A percentile compares a stretch with the other conserved stretches of the same genome.
Evolutionary conservation across 805 yeast genomes (phyloP).

Genomic region (Scheffersomyces coipomensis): DNA sequence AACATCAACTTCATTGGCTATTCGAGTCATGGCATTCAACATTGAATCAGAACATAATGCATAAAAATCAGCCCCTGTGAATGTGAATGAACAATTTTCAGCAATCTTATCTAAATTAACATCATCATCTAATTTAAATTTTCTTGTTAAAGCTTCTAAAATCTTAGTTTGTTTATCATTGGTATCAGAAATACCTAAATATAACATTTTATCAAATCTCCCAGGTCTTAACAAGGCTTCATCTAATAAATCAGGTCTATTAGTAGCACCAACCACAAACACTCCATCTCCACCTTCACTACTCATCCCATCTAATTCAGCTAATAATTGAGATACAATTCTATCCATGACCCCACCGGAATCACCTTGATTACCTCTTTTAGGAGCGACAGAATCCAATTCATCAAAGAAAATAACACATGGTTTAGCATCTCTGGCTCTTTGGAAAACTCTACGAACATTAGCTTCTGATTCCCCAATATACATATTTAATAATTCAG

Average conservation of each 20-base stretch:
- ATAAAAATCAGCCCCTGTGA: constrained; percentile 97
- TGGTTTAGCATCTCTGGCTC: constrained; percentile 94
- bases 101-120: constrained; percentile 65
- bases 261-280: constrained; percentile 98
- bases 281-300: constrained; percentile 74
- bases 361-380: constrained; percentile 97
- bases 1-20: constrained; percentile 71
- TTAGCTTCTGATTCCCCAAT: constrained; percentile 98
- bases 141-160: constrained; percentile 83
- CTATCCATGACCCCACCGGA: constrained; percentile 99
- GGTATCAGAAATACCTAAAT: constrained; percentile 89
- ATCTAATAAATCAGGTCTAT: constrained; percentile 91
- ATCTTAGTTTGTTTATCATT: constrained; percentile 85
- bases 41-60: constrained; percentile 95
- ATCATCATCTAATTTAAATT: constrained; percentile 60
- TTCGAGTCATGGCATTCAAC: constrained; percentile 93
- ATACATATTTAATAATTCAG: constrained; percentile 94
- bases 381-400: constrained; percentile 96
- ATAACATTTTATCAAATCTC: constrained; percentile 91
- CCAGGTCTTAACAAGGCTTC: constrained; percentile 94
- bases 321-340: constrained; percentile 90
- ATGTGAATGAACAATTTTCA: constrained; percentile 76
- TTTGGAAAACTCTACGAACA: constrained; percentile 90
- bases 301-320: constrained; percentile 96
- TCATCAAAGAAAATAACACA: constrained; percentile 98